Percentiles rank a stretch among this genome's conserved stretches.
Evolutionary conservation across 202 grass and related monocot species (phyloP).

Genomic region (Setaria viridis): DNA sequence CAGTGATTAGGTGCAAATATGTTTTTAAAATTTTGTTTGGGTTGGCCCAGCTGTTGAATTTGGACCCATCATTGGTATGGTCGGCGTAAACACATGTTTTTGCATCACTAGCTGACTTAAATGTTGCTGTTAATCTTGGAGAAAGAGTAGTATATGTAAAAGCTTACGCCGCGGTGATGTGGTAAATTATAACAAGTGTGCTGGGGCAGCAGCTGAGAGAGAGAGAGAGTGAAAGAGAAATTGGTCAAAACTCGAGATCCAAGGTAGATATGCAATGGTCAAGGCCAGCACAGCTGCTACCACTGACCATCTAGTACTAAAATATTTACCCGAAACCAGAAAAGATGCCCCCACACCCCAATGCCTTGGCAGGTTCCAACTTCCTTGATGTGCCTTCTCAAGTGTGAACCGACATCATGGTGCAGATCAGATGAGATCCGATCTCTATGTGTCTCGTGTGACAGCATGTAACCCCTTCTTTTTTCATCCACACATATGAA

Average conservation of each 20-base stretch:
- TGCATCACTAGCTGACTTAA: too few relatives aligned
- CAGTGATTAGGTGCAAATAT: conserved; percentile 34
- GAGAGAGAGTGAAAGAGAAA: not conserved
- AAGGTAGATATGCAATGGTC: conserved; percentile 10
- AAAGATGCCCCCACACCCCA: too few relatives aligned
- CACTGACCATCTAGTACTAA: not conserved
- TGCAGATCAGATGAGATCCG: too few relatives aligned
- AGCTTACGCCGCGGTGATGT: too few relatives aligned
- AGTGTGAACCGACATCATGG: not conserved
- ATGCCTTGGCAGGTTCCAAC: too few relatives aligned
- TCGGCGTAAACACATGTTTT: too few relatives aligned
- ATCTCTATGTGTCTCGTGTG: too few relatives aligned
- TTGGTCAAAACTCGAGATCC: conserved; percentile 34
- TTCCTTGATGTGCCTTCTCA: too few relatives aligned
- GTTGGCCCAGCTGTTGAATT: not conserved
- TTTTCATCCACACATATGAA: too few relatives aligned
- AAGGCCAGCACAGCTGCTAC: not conserved
- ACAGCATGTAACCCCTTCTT: too few relatives aligned
- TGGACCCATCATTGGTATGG: not conserved
- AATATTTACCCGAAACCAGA: not conserved
- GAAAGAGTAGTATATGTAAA: not conserved
- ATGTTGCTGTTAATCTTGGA: not conserved
- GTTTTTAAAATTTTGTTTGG: not conserved
- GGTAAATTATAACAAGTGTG: too few relatives aligned
- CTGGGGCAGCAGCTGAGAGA: too few relatives aligned